Base-by-base conservation (phyloP, 2,329 filamentous ascomycete species). In the Aspergillus clavatus region DNA sequence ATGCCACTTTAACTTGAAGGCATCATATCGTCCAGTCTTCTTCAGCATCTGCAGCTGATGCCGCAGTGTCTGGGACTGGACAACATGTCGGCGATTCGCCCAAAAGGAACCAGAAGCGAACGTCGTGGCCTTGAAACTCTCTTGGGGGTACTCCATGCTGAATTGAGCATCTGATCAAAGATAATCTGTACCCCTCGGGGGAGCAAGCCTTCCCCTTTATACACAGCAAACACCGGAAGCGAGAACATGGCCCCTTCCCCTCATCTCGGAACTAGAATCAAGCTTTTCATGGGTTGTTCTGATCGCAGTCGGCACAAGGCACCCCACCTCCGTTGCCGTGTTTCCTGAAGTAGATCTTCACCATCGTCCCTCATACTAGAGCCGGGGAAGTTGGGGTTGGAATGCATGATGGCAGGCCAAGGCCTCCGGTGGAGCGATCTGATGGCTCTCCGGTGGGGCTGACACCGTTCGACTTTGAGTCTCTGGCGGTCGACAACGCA, bases 1-100 rank as follows among this genome's bases (percentile, higher is more conserved):
- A 51, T 82, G 75, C 77, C 77, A 81, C 59, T 75, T 48, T 14
- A 83, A 61, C 52, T 76, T 75, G 63, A 83, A 83, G 36, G 76
- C 78, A 52, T 79, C 72, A 50, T 79, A 80, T 21, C 76, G 71
- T 1, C 79, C 79, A 2, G 78, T 81, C 10, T 69, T 66, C 47
- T 74, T 75, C 7, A 82, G 63, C 39, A 78, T 70, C 16, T 73
- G 59, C 16, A 82, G 71, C 58, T 82, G 79, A 26, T 76, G 72
- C 7, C 68, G 64, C 3, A 78, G 56, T 1, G 77, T 79, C 29
- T 62, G 67, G 3, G 52, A 62, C 66, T 74, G 55, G 43, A 72
- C 65, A 43, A 69, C 61, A 60, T 68, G 42, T 47, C 76, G 62
- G 57, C 71, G 61, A 28, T 59, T 52, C 12, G 57, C 62, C 43